Base-by-base conservation (phyloP, 2,329 filamentous ascomycete genomes). In the Penicillium sclerotiorum region DNA sequence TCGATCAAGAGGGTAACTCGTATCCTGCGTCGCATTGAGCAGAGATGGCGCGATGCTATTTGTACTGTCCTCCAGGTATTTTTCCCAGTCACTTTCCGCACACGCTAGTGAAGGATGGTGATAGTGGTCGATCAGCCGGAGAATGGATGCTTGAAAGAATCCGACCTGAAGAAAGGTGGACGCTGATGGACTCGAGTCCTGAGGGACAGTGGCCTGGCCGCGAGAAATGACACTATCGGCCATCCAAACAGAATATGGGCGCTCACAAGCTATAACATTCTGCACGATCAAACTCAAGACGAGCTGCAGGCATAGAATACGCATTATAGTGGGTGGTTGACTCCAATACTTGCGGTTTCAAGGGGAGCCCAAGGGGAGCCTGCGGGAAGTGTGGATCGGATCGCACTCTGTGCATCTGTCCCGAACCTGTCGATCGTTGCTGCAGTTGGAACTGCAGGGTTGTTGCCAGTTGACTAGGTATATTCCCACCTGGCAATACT, bases 211-310 rank as follows among this genome's bases (percentile, higher is more conserved):
- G 11, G 59, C 62, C 30, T 65, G 57, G 28, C 56, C 51, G 9
- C 61, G 61, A 4, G 49, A 45, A 33, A 65, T 63, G 39, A 65
- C 51, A 38, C 61, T 64, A 27, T 65, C 61, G 27, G 62, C 61
- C 61, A 65, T 63, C 52, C 61, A 56, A 17, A 53, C 53, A 4
- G 62, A 65, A 23, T 62, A 64, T 6, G 59, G 58, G 11, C 55
- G 55, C 1, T 28, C 21, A 18, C 47, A 45, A n/a, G 40, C 41
- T 9, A n/a, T n/a, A n/a, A n/a, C n/a, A n/a, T n/a, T n/a, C n/a
- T n/a, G n/a, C n/a, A n/a, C n/a, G n/a, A n/a, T n/a, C n/a, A n/a
- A n/a, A n/a, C n/a, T n/a, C n/a, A n/a, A n/a, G n/a, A n/a, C n/a
- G n/a, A n/a, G n/a, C n/a, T n/a, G n/a, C n/a, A n/a, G n/a, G n/a